Evolutionary conservation across 2,329 filamentous ascomycete species (phyloP), one percentile per base, ranked within the genome.

Genomic region (Epichloe baconii): DNA sequence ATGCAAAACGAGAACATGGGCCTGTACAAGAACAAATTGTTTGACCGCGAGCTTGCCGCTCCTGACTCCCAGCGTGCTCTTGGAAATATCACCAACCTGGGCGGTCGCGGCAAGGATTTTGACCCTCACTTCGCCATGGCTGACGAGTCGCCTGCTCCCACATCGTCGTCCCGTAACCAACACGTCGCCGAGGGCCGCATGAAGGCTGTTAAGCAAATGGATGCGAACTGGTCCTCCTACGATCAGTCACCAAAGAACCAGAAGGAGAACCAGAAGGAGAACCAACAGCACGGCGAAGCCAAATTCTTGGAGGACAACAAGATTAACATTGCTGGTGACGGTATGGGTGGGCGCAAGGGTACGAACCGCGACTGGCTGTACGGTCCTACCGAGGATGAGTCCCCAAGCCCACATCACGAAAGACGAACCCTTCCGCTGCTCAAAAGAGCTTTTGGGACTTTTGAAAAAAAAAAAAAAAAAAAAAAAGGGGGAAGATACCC

Each of bases 1-100:
- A 74, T 68, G 38, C 76, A 82, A 52, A 88, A 88, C 66, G 80
- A 79, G 52, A 83, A 83, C 6, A 71, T 84, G 43, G 63, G 66
- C 31, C 73, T 95, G 44, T 95, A 95, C 71, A 77, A 88, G 61
- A 86, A 91, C 67, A 83, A 86, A 53, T 64, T 93, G 36, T 84
- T 83, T 62, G 75, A 78, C 53, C 76, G 81, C 47, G 77, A 80
- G 36, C 75, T 74, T 43, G 62, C 61, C 40, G 66, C 62, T 34
- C 61, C 71, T 14, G 67, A 59, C 2, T 62, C 68, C 12, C 66
- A 69, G 47, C 60, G 69, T 14, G 67, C 83, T 10, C 73, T 87
- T 11, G 77, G 76, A 47, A 80, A 83, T 59, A 80, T 87, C 52
- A 86, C 84, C 54, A 88, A 91, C 66, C 75, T 83, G 52, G 80